Evolutionary conservation across 352 stramenopile species (phyloP), one percentile per base, ranked within the genome.

Genomic region (Phytophthora brassicae): DNA sequence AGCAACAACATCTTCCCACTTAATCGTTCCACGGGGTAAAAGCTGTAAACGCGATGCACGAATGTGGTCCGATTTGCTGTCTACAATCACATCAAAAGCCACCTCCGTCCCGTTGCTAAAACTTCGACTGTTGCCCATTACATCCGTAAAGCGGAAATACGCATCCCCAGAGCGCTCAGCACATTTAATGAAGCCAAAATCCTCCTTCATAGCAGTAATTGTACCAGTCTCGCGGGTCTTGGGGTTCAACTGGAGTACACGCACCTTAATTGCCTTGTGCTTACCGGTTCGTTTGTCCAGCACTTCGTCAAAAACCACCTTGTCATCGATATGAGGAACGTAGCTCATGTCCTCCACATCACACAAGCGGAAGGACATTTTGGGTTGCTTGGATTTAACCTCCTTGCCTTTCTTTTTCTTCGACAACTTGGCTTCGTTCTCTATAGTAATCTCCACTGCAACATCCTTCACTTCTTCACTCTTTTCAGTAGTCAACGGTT

Each of bases 121-220:
- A 60, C 80, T 75, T 11, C 70, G 71, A 39, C 46, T 66, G 20
- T 72, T 60, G 23, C 71, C 79, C 72, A 94, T 87, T 4, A 94
- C 82, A 54, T 94, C 84, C 12, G 75, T 75, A 38, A 94, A 86
- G 36, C 82, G 79, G 45, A 94, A 94, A 60, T 89, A 94, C 23
- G 82, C 82, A 35, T 94, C 84, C 1, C 59, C 61, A 1, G 64
- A 59, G n/a, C 84, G 77, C 24, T 94, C 82, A 0, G 78, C 77
- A 38, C 81, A 92, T 62, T 90, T 89, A 59, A 94, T 90, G 56
- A 94, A 94, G 0, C 84, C 84, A 60, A 90, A 94, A 3, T 94
- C 84, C 14, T 92, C 82, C 41, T 89, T 89, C 60, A 92, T 50
- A 4, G 79, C 78, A 24, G 73, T 75, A 58, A 94, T 88, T 20